Evolutionary conservation across 1,284 basidiomycete genomes (phyloP).

Genomic region (Pascua guehoae): DNA sequence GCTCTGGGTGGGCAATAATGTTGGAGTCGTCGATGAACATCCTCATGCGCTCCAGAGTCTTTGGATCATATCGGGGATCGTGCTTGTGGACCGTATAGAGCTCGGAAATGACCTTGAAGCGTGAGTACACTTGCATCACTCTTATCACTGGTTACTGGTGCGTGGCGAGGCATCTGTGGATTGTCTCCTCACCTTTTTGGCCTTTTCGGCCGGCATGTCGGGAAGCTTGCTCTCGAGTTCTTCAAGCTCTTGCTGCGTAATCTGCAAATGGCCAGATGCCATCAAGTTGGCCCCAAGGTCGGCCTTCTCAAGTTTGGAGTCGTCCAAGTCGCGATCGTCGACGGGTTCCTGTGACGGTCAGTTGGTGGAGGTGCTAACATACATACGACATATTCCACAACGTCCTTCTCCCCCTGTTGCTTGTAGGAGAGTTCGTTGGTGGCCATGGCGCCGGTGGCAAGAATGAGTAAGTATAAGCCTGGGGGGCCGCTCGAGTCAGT

Average conservation of each 20-base stretch:
- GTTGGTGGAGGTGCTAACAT: not conserved
- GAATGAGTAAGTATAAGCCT: too few species aligned
- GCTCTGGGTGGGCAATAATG: conserved; percentile 7
- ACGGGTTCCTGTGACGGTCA: not conserved
- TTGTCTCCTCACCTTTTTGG: conserved; percentile 1
- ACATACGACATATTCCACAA: conserved; percentile 3
- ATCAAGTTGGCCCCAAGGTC: conserved; percentile 2
- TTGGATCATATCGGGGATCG: conserved; percentile 13
- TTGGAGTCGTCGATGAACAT: conserved; percentile 10
- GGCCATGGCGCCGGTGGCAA: too few species aligned
- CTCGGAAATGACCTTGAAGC: conserved; percentile 4
- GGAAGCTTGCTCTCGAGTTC: conserved; percentile 6
- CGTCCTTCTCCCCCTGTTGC: not conserved
- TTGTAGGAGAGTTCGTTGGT: too few species aligned
- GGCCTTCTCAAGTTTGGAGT: conserved; percentile 6
- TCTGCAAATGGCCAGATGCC: conserved; percentile 10
- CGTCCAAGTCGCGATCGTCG: not conserved
- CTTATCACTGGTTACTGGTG: too few species aligned
- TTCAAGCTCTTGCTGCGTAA: conserved; percentile 11
- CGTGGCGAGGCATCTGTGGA: too few species aligned
- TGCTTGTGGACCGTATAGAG: conserved; percentile 10
- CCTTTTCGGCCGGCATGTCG: conserved; percentile 10
- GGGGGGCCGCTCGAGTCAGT: too few species aligned
- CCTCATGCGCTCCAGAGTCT: conserved; percentile 11
- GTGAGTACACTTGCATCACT: not conserved